phyloP scores from a whole-genome alignment of 139 green algal species.

The Edaphochlamys debaryana region DNA sequence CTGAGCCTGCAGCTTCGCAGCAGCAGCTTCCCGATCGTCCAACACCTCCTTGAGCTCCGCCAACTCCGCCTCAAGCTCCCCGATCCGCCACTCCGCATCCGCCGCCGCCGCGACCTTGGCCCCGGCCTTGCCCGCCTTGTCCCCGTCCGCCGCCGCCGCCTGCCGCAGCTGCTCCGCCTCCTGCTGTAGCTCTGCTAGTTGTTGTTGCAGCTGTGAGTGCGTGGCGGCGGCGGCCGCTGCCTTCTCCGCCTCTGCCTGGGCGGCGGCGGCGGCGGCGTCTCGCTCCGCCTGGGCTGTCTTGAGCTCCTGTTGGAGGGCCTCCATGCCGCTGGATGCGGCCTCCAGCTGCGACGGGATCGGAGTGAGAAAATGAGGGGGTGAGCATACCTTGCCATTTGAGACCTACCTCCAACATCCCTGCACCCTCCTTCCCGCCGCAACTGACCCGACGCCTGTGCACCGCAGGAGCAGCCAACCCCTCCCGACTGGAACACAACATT shows the following conservation, averaged over 20 bases:
- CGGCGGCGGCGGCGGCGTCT: neutral
- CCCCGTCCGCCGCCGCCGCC: neutral
- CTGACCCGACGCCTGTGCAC: no score
- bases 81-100: constrained; percentile 1
- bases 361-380: no score
- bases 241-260: neutral
- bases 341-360: constrained; percentile 22
- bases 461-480: no score
- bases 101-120: neutral
- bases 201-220: no score
- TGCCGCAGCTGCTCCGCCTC: neutral
- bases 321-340: neutral
- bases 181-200: constrained; percentile 1
- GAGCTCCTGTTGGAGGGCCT: constrained; percentile 5
- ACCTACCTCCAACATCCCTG: no score
- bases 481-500: no score
- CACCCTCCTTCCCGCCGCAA: no score
- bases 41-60: neutral
- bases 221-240: neutral
- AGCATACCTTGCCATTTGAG: no score
- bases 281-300: neutral
- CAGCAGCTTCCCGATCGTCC: neutral
- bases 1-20: neutral
- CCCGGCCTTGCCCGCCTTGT: no score
- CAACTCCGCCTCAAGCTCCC: constrained; percentile 14